These are phyloP conservation scores for Phialophora chinensis DNA, from an alignment of 2,329 filamentous ascomycete genomes.

Conservation along the genomic window DNA sequence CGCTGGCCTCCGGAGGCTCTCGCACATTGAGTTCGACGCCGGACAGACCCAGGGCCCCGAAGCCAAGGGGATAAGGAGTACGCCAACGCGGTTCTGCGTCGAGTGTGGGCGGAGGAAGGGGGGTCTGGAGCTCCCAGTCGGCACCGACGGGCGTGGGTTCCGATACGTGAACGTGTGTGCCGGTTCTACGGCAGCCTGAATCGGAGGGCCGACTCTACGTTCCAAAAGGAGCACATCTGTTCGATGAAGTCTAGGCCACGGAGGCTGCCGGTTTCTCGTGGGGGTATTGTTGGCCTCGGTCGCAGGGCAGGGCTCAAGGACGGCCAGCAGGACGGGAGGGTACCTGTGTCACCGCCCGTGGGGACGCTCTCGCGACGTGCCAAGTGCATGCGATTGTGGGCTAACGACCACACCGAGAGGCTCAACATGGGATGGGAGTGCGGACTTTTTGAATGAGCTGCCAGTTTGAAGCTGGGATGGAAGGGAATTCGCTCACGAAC, in stretches of 20 bases:
- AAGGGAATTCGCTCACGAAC: too few relatives aligned
- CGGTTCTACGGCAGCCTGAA: conserved; percentile 3
- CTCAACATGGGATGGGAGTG: background rate
- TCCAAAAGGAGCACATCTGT: background rate
- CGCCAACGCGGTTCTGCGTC: conserved; percentile 35
- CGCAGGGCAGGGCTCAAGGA: background rate
- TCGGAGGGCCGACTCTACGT: background rate
- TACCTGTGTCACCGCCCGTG: background rate
- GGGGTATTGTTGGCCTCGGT: background rate
- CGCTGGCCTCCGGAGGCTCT: conserved; percentile 36
- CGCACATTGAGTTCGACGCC: conserved; percentile 28
- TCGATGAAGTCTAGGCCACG: background rate
- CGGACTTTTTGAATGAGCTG: background rate
- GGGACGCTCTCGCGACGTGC: background rate
- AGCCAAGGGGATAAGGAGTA: conserved; percentile 36
- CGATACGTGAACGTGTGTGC: conserved; percentile 13
- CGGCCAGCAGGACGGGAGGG: background rate
- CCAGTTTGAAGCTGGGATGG: background rate
- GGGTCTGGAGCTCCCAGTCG: conserved; percentile 34
- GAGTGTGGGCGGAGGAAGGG: conserved; percentile 31
- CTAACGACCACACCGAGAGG: conserved; percentile 25
- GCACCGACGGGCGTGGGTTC: conserved; percentile 6
- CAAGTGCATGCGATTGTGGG: conserved; percentile 27
- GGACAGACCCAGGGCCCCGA: conserved; percentile 32
- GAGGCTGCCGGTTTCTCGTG: background rate